phyloP scores from a whole-genome alignment of 805 yeast genomes.

The Cyberlindnera galapagoensis region DNA sequence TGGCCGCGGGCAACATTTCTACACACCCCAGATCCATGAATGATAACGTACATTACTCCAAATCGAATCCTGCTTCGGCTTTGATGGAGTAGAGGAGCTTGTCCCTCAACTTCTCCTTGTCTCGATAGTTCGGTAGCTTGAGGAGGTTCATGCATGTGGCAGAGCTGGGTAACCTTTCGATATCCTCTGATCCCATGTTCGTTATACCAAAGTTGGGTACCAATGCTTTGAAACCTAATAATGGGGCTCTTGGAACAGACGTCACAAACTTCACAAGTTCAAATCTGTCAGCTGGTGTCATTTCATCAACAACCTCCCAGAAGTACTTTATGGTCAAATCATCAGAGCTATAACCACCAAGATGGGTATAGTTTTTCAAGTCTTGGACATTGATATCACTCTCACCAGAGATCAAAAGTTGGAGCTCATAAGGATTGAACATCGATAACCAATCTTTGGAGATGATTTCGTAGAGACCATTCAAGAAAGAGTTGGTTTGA shows the following conservation, averaged over 20 bases:
- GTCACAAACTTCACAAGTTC: conserved; percentile 83
- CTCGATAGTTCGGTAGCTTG: conserved; percentile 75
- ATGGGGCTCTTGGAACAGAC: conserved; percentile 85
- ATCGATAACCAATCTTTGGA: conserved; percentile 70
- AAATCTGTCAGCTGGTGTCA: conserved; percentile 54
- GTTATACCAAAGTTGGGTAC: conserved; percentile 77
- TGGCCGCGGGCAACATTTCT: too few relatives aligned
- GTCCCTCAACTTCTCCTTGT: conserved; percentile 47
- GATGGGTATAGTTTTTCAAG: conserved; percentile 52
- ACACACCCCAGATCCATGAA: too few relatives aligned
- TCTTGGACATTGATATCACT: conserved; percentile 67
- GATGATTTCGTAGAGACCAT: conserved; percentile 66
- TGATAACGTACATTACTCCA: too few relatives aligned
- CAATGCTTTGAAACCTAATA: conserved; percentile 73
- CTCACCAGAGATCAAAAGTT: conserved; percentile 71
- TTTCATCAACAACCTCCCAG: conserved; percentile 72
- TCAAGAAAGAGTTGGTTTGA: conserved; percentile 57
- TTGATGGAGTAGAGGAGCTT: conserved; percentile 76
- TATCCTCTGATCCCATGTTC: conserved; percentile 48
- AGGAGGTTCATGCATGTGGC: conserved; percentile 89
- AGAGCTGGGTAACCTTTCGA: conserved; percentile 66
- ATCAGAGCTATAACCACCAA: conserved; percentile 52
- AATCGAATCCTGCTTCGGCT: conserved; percentile 82
- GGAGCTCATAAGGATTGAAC: conserved; percentile 82
- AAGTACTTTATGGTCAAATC: conserved; percentile 59